A percentile compares a stretch with the other conserved stretches of the same genome.
These are phyloP conservation scores for Botryobasidium botryosum DNA, from an alignment of 768 basidiomycete genomes.

Conservation along the genomic window DNA sequence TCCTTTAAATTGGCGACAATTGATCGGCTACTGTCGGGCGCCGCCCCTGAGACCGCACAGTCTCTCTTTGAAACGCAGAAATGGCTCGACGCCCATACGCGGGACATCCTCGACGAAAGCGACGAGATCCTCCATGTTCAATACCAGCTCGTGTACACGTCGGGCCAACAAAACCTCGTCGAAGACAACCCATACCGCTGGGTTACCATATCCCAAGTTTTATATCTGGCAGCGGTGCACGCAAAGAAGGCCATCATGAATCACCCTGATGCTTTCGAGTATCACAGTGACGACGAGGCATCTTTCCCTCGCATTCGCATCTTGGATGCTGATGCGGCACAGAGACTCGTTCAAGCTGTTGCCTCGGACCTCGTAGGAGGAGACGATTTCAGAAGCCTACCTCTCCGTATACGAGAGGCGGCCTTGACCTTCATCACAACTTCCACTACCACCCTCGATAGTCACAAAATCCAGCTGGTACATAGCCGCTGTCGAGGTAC, in stretches of 20 bases:
- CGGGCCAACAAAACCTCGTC: slow-evolving; percentile 23
- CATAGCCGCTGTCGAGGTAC: background rate
- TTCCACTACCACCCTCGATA: background rate
- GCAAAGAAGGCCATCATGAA: background rate
- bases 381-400: slow-evolving; percentile 12
- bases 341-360: background rate
- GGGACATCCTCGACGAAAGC: slow-evolving; percentile 10
- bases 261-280: background rate
- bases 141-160: slow-evolving; percentile 34
- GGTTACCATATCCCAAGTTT: slow-evolving; percentile 24
- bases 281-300: background rate
- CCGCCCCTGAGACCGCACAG: slow-evolving; percentile 4
- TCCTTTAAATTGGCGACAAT: slow-evolving; percentile 33
- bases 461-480: background rate
- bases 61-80: background rate
- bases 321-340: background rate
- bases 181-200: slow-evolving; percentile 30
- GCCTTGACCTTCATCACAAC: slow-evolving; percentile 17
- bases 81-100: slow-evolving; percentile 14
- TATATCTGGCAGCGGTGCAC: slow-evolving; percentile 14
- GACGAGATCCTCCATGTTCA: slow-evolving; percentile 27
- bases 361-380: background rate
- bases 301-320: slow-evolving; percentile 3
- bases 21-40: slow-evolving; percentile 19
- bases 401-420: slow-evolving; percentile 11